A percentile compares a stretch with the other conserved stretches of the same genome.
Conservation (phyloP, 1,139 yeast genomes). For the Pichia inconspicua region DNA sequence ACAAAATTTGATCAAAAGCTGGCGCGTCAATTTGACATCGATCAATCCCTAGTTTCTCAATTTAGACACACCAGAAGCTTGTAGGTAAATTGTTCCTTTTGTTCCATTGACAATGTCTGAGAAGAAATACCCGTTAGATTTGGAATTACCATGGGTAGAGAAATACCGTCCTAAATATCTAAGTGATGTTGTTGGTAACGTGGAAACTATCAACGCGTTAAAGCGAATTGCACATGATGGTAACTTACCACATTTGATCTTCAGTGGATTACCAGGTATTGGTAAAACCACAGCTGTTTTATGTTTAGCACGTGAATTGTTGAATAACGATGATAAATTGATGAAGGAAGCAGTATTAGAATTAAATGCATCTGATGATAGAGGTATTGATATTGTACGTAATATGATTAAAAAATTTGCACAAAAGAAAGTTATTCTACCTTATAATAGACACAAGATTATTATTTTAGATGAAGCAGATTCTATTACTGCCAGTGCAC, state of each 20-base stretch:
- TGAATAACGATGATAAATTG: slow-evolving; percentile 45
- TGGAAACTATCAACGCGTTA: slow-evolving; percentile 79
- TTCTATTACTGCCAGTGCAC: slow-evolving; percentile 98
- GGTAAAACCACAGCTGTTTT: slow-evolving; percentile 94
- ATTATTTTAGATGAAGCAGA: slow-evolving; percentile 92
- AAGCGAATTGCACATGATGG: slow-evolving; percentile 85
- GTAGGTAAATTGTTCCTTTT: too few relatives aligned
- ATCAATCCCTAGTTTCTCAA: too few relatives aligned
- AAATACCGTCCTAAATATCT: slow-evolving; percentile 79
- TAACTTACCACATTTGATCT: slow-evolving; percentile 93
- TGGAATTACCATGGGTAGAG: slow-evolving; percentile 58
- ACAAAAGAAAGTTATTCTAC: slow-evolving; percentile 76
- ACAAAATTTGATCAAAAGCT: too few relatives aligned
- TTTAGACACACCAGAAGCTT: too few relatives aligned
- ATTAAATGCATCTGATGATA: slow-evolving; percentile 90
- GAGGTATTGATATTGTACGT: slow-evolving; percentile 93
- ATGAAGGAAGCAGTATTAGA: slow-evolving; percentile 83
- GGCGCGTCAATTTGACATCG: too few relatives aligned
- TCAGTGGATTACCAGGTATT: slow-evolving; percentile 92
- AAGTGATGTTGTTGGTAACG: slow-evolving; percentile 87
- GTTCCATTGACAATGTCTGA: background rate
- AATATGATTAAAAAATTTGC: slow-evolving; percentile 92
- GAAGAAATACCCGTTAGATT: slow-evolving; percentile 22
- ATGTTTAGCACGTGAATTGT: slow-evolving; percentile 77
- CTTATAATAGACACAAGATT: slow-evolving; percentile 74